Conservation (phyloP, 495 filamentous ascomycete species). For the Aspergillus panamensis region DNA sequence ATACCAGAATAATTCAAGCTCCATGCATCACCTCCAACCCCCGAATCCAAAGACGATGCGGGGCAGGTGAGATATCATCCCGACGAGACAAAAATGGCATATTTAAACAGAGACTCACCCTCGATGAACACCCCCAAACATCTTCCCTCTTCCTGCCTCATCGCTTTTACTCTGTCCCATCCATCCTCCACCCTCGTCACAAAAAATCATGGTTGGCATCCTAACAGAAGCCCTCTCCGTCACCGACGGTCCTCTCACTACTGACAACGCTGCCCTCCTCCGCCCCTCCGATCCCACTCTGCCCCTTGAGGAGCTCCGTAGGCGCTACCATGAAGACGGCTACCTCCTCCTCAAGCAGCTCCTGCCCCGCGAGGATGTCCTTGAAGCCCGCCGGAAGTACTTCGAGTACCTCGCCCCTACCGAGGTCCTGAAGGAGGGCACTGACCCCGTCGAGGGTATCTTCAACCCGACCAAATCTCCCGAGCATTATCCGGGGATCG, state of each 20-base stretch:
- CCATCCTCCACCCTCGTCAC: no score
- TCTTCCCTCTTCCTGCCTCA: not conserved
- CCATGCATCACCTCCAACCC: not conserved
- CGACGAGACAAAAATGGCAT: not conserved
- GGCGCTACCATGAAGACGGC: conserved; percentile 53
- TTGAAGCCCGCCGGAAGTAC: conserved; percentile 53
- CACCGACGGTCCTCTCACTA: conserved; percentile 51
- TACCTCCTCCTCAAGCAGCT: conserved; percentile 60
- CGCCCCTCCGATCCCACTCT: conserved; percentile 37
- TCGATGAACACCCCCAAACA: not conserved
- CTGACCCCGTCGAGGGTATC: conserved; percentile 43
- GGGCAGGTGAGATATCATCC: not conserved
- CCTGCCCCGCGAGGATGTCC: conserved; percentile 54
- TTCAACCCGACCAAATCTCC: conserved; percentile 50
- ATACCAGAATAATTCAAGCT: not conserved
- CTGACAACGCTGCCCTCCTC: conserved; percentile 45
- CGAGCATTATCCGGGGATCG: conserved; percentile 54
- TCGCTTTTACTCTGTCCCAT: not conserved
- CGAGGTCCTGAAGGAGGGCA: conserved; percentile 50
- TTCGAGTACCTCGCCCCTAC: conserved; percentile 53
- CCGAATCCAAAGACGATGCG: not conserved
- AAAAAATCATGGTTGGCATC: conserved; percentile 28
- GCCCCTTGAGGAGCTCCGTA: conserved; percentile 44
- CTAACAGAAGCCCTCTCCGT: conserved; percentile 37
- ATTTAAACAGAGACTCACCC: conserved; percentile 6